Percentiles rank a stretch among this genome's conserved stretches.
phyloP scores from a whole-genome alignment of 768 basidiomycete genomes.

The Tylopilus vinaceipallidus region DNA sequence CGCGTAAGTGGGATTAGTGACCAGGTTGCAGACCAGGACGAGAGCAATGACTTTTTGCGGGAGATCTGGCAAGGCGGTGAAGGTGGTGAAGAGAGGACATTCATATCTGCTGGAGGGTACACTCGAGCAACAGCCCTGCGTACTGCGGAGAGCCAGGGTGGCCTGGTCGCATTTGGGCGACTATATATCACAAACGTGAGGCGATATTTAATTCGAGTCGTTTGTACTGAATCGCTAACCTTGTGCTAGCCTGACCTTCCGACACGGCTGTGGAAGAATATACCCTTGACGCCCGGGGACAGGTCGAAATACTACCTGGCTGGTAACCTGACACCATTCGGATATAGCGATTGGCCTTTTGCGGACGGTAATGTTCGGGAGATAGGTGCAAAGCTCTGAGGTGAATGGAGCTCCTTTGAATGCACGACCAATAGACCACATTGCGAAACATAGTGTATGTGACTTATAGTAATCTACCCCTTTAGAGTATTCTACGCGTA shows the following conservation, averaged over 20 bases:
- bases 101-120: conserved; percentile 47
- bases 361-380: conserved; percentile 4
- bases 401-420: not conserved
- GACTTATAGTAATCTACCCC: no score
- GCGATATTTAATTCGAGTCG: not conserved
- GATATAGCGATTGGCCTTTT: conserved; percentile 32
- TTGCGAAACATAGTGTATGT: no score
- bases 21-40: not conserved
- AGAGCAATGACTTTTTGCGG: not conserved
- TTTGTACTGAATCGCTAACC: no score
- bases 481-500: no score
- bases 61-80: conserved; percentile 3
- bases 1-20: not conserved
- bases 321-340: conserved; percentile 21
- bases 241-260: conserved; percentile 28
- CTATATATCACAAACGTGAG: not conserved
- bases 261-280: conserved; percentile 14
- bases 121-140: conserved; percentile 39
- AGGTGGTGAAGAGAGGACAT: conserved; percentile 25
- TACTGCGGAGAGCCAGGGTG: conserved; percentile 31
- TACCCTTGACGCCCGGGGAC: conserved; percentile 18
- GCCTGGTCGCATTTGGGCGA: conserved; percentile 34
- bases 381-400: not conserved
- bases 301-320: conserved; percentile 23
- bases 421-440: no score